Evolutionary conservation across 176 grass and related monocot species (phyloP).

Genomic region (Eragrostis curvula): DNA sequence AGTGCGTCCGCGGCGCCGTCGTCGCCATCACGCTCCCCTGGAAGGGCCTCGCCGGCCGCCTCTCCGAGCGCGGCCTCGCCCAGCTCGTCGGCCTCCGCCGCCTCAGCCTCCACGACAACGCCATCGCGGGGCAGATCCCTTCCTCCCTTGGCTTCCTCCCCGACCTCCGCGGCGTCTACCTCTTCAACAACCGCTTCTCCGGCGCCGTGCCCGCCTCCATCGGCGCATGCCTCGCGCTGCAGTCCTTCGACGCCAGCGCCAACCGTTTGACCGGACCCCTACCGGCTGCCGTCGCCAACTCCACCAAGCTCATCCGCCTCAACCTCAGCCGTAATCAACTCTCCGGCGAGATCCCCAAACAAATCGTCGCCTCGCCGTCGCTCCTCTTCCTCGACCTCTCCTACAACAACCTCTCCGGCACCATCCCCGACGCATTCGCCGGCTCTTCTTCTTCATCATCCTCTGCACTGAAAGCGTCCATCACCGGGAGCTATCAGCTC

Average conservation of each 20-base stretch:
- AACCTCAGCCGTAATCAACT: conserved; percentile 66
- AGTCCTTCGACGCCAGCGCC: conserved; percentile 59
- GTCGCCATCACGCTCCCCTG: conserved; percentile 67
- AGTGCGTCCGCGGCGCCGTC: conserved; percentile 68
- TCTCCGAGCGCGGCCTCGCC: conserved; percentile 54
- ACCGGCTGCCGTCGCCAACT: conserved; percentile 58
- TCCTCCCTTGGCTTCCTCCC: conserved; percentile 46
- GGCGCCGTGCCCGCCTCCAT: conserved; percentile 57
- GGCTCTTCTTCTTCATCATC: neutral
- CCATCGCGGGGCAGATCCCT: conserved; percentile 53
- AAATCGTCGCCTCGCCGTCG: conserved; percentile 29
- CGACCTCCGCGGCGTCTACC: conserved; percentile 65
- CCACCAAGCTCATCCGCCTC: conserved; percentile 64
- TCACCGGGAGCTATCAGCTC: conserved; percentile 55
- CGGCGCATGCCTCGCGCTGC: conserved; percentile 49
- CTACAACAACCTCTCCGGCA: conserved; percentile 63
- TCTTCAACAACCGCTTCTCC: conserved; percentile 84
- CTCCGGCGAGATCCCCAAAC: conserved; percentile 36
- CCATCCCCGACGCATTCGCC: conserved; percentile 37
- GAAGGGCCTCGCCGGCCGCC: conserved; percentile 44
- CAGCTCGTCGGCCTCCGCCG: conserved; percentile 59
- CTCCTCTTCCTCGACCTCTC: conserved; percentile 60
- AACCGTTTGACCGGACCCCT: conserved; percentile 55
- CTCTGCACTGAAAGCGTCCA: conserved; percentile 15
- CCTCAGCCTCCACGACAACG: conserved; percentile 76